Evolutionary conservation across 257 asterid species (phyloP).

Genomic region (Vinca minor): DNA sequence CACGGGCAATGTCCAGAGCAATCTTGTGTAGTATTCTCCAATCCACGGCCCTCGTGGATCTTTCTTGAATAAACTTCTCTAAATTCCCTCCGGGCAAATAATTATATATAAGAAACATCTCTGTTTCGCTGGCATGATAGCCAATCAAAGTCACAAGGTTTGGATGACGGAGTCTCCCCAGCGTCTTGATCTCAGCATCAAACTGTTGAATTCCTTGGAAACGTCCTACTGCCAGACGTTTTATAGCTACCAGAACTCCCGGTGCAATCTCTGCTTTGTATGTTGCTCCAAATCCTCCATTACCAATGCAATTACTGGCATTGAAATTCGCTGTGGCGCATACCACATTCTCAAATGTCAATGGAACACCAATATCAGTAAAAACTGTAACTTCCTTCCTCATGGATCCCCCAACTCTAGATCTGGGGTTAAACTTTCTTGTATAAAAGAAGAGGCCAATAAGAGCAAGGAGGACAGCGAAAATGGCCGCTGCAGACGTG

Average conservation of each 20-base stretch:
- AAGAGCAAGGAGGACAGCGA: slow-evolving; percentile 67
- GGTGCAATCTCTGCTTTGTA: slow-evolving; percentile 91
- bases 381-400: slow-evolving; percentile 75
- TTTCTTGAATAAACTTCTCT: slow-evolving; percentile 70
- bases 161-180: slow-evolving; percentile 69
- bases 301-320: slow-evolving; percentile 86
- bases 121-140: slow-evolving; percentile 76
- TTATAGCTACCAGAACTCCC: slow-evolving; percentile 69
- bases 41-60: slow-evolving; percentile 66
- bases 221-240: slow-evolving; percentile 76
- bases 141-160: slow-evolving; percentile 92
- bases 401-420: slow-evolving; percentile 73
- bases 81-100: slow-evolving; percentile 79
- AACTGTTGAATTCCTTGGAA: slow-evolving; percentile 69
- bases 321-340: slow-evolving; percentile 70
- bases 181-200: slow-evolving; percentile 74
- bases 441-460: slow-evolving; percentile 66
- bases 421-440: slow-evolving; percentile 66
- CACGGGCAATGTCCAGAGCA: slow-evolving; percentile 74
- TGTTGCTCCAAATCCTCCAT: slow-evolving; percentile 95
- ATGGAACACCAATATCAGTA: slow-evolving; percentile 62
- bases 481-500: slow-evolving; percentile 70
- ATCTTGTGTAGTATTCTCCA: slow-evolving; percentile 89
- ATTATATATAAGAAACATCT: slow-evolving; percentile 81
- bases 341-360: slow-evolving; percentile 74